phyloP scores from a whole-genome alignment of 352 stramenopile genomes.

The Phytophthora hibernalis region DNA sequence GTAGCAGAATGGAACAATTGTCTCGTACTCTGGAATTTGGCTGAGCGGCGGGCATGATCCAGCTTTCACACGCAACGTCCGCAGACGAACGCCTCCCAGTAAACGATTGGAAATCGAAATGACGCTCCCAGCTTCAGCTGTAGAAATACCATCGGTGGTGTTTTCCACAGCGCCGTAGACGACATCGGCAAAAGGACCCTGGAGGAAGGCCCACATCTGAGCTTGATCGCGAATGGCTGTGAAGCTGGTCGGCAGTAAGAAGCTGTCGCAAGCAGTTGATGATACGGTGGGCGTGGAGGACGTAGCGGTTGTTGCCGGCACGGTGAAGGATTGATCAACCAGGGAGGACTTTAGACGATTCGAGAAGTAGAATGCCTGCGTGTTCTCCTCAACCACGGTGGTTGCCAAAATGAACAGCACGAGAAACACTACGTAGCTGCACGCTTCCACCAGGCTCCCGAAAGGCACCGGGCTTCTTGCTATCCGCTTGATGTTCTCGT shows the following conservation, averaged over 20 bases:
- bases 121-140: constrained; percentile 26
- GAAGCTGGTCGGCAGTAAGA: constrained; percentile 50
- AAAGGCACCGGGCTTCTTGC: constrained; percentile 48
- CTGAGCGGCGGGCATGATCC: constrained; percentile 57
- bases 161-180: constrained; percentile 46
- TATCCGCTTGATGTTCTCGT: constrained; percentile 57
- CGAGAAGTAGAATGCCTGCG: constrained; percentile 70
- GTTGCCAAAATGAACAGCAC: constrained; percentile 66
- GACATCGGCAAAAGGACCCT: constrained; percentile 63
- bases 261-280: constrained; percentile 7
- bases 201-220: constrained; percentile 71
- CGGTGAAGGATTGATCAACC: constrained; percentile 55
- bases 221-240: constrained; percentile 59
- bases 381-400: constrained; percentile 51
- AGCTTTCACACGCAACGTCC: constrained; percentile 61
- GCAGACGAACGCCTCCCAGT: constrained; percentile 60
- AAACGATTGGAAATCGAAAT: constrained; percentile 62
- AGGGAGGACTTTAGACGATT: constrained; percentile 60
- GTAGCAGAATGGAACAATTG: constrained; percentile 71
- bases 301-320: constrained; percentile 16
- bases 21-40: constrained; percentile 69
- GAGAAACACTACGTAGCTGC: constrained; percentile 60
- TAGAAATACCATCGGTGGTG: constrained; percentile 18
- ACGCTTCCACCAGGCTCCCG: constrained; percentile 57
- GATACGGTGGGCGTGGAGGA: constrained; percentile 23